Conservation (phyloP, 352 stramenopile genomes). For the Thraustochytrium striatum region DNA sequence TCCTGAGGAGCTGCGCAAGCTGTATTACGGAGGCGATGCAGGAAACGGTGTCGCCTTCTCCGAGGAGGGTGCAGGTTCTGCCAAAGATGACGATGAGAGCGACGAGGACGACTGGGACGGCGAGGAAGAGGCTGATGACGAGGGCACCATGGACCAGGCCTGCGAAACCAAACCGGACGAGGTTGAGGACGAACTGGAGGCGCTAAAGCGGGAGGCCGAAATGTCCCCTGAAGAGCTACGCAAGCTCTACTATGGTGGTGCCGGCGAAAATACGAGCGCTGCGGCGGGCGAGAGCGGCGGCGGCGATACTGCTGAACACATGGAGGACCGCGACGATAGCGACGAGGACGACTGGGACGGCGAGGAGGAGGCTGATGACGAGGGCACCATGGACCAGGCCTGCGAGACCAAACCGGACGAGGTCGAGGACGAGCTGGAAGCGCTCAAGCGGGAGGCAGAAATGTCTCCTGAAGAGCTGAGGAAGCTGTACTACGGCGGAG, state of each 20-base stretch:
- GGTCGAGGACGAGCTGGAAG: constrained; percentile 12
- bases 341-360: constrained; percentile 36
- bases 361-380: constrained; percentile 52
- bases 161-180: constrained; percentile 59
- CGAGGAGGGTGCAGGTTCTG: constrained; percentile 43
- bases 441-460: constrained; percentile 68
- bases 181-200: constrained; percentile 69
- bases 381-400: constrained; percentile 56
- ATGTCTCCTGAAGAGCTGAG: constrained; percentile 76
- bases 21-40: constrained; percentile 53
- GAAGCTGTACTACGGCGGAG: no score
- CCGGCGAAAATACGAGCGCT: constrained; percentile 28
- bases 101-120: constrained; percentile 23
- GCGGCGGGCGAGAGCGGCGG: constrained; percentile 34
- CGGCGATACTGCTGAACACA: constrained; percentile 47
- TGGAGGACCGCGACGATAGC: constrained; percentile 45
- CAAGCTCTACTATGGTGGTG: constrained; percentile 59
- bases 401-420: constrained; percentile 4
- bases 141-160: constrained; percentile 53
- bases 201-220: constrained; percentile 77
- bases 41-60: background rate
- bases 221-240: constrained; percentile 83
- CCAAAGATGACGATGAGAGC: background rate
- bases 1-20: constrained; percentile 75
- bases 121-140: constrained; percentile 48